Base-by-base conservation (phyloP, 2,329 filamentous ascomycete genomes). In the Monosporascus sp. region DNA sequence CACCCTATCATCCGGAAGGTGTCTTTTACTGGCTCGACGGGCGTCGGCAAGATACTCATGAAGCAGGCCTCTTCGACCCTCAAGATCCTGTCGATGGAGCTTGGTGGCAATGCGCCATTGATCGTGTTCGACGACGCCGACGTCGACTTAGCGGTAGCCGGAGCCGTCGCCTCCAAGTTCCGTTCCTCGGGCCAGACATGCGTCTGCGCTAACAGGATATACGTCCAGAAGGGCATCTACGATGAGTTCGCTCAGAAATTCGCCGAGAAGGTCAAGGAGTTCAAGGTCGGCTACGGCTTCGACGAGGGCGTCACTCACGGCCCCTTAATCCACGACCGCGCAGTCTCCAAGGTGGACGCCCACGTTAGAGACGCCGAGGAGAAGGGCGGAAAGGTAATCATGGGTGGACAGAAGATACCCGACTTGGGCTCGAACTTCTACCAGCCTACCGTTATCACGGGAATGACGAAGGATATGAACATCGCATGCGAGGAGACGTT, bases 61-160 rank as follows among this genome's bases (percentile, higher is more conserved):
- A 88, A 89, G 75, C 92, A 97, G 72, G 87, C 88, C 11, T 83
- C 91, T 0, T 80, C 82, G 41, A 96, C 91, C 0, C 75, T 97
- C 61, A 97, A 97, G 80, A 81, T 85, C 60, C 69, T 86, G 41
- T 94, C 89, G 0, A 88, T 96, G 70, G 93, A 97, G 70, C 86
- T 97, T 1, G 93, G 93, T 51, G 94, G 93, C 48, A 97, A 97
- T 69, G 89, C 93, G 0, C 93, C 93, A 1, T 96, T 97, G 69
- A 97, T 97, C 60, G 90, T 97, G 36, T 97, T 97, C 66, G 91
- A 97, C 65, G 93, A 97, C 65, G 89, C 93, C 20, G 90, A 97
- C 67, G 74, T 97, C 20, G 92, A 97, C 54, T 75, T 77, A 5
- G 94, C 94, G 2, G 90, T 97, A 1, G 75, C 83, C 0, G 93